Base-by-base conservation (phyloP, 83 land plant genomes). In the Larix sibirica region DNA sequence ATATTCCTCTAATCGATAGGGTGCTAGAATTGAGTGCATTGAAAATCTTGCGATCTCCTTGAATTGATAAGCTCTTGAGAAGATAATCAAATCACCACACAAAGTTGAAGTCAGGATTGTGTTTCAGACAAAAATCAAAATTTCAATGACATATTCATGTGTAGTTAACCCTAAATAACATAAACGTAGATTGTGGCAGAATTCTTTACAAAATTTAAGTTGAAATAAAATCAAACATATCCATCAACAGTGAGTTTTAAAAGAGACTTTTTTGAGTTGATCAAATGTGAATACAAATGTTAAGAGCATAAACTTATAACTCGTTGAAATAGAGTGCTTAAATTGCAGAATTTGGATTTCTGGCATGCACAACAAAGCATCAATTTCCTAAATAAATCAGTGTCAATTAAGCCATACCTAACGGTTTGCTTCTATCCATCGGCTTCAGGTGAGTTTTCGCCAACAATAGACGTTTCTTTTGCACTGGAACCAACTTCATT, bases 401-500 rank as follows among this genome's bases (percentile, higher is more conserved):
- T 38, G 38, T 38, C 47, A 70, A 40, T 73, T 8, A 73, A 7
- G 56, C 6, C 64, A 64, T 88, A 90, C 94, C 89, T 85, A 92
- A 82, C 14, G 67, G 33, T 60, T 85, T 74, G 38, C 67, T 87
- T 77, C 21, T 77, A 47, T 31, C 69, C 6, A 85, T 50, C 13
- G 85, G 67, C 74, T 87, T 90, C 71, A 92, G 54, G 76, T 92
- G 90, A 73, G 85, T 85, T 84, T 87, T 92, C 47, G 90, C 94
- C 80, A 90, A 83, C 12, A 89, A 83, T 47, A 86, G 88, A 26
- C 82, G 88, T 85, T 80, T 85, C 83, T 47, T 89, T 91, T 70
- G 84, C 84, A 83, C 21, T 83, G 69, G 83, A 82, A 81, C 69
- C 76, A 78, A 0, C 40, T 14, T 58, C 62, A 59, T 13, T 8